Conservation (phyloP, 805 yeast species). For the Lipomyces mesembrius region DNA sequence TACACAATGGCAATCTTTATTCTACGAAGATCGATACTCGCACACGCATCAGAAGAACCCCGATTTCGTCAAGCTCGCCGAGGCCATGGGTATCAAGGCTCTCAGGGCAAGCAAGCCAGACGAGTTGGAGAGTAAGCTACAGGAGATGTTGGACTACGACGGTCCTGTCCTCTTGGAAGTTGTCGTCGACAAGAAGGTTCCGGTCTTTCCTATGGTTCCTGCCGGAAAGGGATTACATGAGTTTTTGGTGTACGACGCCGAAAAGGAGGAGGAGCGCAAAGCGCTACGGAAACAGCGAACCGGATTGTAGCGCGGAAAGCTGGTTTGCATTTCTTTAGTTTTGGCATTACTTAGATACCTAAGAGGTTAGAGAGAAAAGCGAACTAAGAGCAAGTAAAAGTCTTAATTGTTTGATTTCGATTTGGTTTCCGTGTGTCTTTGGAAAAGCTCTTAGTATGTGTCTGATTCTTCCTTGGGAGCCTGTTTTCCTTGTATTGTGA, state of each 20-base stretch:
- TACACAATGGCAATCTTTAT: constrained; percentile 97
- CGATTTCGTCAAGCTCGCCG: constrained; percentile 88
- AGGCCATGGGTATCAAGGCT: constrained; percentile 90
- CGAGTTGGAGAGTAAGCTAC: constrained; percentile 62
- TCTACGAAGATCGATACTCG: constrained; percentile 96
- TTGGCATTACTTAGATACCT: no score
- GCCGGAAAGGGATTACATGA: constrained; percentile 94
- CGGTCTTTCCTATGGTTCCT: constrained; percentile 98
- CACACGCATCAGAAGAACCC: constrained; percentile 98
- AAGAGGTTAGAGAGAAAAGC: no score
- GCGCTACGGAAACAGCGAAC: constrained; percentile 31
- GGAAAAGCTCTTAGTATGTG: not conserved
- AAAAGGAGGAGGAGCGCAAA: constrained; percentile 63
- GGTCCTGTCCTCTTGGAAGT: constrained; percentile 94
- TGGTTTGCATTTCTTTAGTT: not conserved
- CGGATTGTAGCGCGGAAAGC: constrained; percentile 9
- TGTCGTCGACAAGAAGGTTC: constrained; percentile 84
- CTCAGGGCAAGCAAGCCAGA: constrained; percentile 71
- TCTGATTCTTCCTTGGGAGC: not conserved
- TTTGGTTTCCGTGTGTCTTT: not conserved
- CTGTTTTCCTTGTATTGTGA: not conserved
- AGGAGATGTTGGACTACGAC: constrained; percentile 71
- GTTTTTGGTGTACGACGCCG: constrained; percentile 84
- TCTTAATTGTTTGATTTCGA: not conserved
- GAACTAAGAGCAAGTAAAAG: not conserved